A percentile compares a stretch with the other conserved stretches of the same genome.
Conservation (phyloP, 1,284 basidiomycete species). For the Boletus smithii region DNA sequence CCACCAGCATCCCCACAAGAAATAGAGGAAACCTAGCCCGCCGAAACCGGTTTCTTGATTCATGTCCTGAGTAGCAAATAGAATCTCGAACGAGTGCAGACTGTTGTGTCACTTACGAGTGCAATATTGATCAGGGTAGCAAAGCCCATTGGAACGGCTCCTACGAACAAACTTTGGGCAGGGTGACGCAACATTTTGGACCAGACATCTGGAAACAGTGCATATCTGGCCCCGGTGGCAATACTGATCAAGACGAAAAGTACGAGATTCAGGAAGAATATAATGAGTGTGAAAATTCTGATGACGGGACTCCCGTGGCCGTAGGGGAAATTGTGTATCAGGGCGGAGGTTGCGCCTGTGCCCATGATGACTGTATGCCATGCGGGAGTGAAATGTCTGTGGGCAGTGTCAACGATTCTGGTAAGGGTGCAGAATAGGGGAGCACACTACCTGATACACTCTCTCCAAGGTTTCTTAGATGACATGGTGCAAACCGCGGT, state of each 20-base stretch:
- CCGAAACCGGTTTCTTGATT: constrained; percentile 41
- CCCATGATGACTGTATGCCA: constrained; percentile 49
- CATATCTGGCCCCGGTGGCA: constrained; percentile 45
- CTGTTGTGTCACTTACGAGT: constrained; percentile 38
- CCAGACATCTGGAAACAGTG: constrained; percentile 48
- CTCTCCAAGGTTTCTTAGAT: constrained; percentile 27
- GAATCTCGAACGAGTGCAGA: neutral
- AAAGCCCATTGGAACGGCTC: constrained; percentile 60
- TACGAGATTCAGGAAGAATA: constrained; percentile 53
- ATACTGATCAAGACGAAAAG: constrained; percentile 48
- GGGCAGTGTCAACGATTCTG: neutral
- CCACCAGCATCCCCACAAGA: constrained; percentile 66
- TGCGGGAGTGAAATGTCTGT: constrained; percentile 45
- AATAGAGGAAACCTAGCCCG: constrained; percentile 44
- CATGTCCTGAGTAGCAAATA: constrained; percentile 14
- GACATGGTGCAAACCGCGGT: constrained; percentile 19
- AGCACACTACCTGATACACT: constrained; percentile 24
- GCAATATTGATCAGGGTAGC: constrained; percentile 52
- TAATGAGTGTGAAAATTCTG: constrained; percentile 36
- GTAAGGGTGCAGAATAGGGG: neutral
- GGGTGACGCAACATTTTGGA: constrained; percentile 46
- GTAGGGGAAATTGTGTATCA: constrained; percentile 43
- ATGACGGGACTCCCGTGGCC: constrained; percentile 33
- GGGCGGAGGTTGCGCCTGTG: constrained; percentile 39
- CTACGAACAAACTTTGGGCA: constrained; percentile 57